Evolutionary conservation across 2,329 filamentous ascomycete genomes (phyloP), one percentile per base, ranked within the genome.

Genomic region (Curvularia eragrostidis): DNA sequence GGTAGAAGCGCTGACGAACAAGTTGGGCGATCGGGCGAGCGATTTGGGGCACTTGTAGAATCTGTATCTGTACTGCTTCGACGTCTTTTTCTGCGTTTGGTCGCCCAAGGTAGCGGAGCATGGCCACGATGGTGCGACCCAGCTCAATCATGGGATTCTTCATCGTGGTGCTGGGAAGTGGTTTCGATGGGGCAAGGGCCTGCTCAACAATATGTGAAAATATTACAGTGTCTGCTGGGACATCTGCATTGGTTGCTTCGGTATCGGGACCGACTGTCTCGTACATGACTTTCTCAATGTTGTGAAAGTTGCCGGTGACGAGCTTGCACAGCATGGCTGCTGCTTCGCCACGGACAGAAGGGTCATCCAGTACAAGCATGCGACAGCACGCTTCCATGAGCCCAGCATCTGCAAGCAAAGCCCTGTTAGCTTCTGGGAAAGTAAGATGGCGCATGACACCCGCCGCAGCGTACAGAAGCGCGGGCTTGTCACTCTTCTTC

Each of bases 91-190:
- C 65, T 23, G 63, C 47, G 23, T 64, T 64, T 3, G 62, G 56
- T 26, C 65, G 62, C 19, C 65, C 66, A 0, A 70, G 59, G 18
- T 63, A 59, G 23, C 64, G 54, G 21, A 66, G 48, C 52, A 66
- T 59, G 18, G 66, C 61, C n/a, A 75, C 61, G 5, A 75, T 67
- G 5, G 66, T 68, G 1, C 71, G 63, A 1, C 69, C 70, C 12
- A 74, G 61, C 59, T 77, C 75, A 32, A 77, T 68, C 61, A 67
- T 70, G n/a, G 72, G 61, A n/a, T 75, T 75, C 57, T 75, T 77
- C 73, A 77, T 76, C 1, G 72, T 58, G n/a, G 71, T 74, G 52
- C 74, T 77, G 4, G 74, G 74, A 2, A 76, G 28, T 24, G 75
- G 72, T 18, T 59, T 62, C 2, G 72, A 65, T 15, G 72, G 69